Evolutionary conservation across 352 stramenopile genomes (phyloP), one percentile per base, ranked within the genome.

Genomic region (Phytophthora pseudosyringae): DNA sequence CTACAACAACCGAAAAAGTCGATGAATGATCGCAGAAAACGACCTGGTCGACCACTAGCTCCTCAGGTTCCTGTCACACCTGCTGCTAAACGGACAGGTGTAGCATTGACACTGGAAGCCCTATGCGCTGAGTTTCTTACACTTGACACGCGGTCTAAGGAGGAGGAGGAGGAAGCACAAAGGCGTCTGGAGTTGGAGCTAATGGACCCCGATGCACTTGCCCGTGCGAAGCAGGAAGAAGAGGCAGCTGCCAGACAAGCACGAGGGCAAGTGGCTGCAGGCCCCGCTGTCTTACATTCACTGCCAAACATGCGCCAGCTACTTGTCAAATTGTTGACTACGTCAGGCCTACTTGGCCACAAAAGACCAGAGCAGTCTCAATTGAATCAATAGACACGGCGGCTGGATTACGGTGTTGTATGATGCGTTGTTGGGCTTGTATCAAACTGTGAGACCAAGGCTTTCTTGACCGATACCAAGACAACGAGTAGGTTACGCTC

Each of bases 121-220:
- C 33, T 79, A n/a, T 81, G 71, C 25, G 33, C 58, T 3, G 59
- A 74, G 21, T 61, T 81, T 41, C 39, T 83, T 39, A 31, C 54
- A 15, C 36, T 81, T 31, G 72, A 73, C 25, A 81, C 58, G 26
- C 66, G 75, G 12, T 71, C 75, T 0, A 75, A 80, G 39, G 65
- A 78, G 25, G 75, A 83, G 33, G 71, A 81, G 16, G 64, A 74
- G 31, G 65, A 67, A 57, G 67, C 55, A 16, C 73, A 81, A 44
- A 50, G 56, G 26, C 60, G 39, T 33, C 10, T 81, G 26, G 65
- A 75, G 21, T 65, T 78, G 4, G 75, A 83, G 9, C 18, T 83
- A 9, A 59, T 71, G 40, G 69, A 79, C 13, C 59, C 66, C 12
- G 52, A 59, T 0, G 62, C 65, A 0, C 55, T 83, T 9, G 69